Base-by-base conservation (phyloP, 371 early-diverging fungal genomes). In the Rhizomucor miehei region DNA sequence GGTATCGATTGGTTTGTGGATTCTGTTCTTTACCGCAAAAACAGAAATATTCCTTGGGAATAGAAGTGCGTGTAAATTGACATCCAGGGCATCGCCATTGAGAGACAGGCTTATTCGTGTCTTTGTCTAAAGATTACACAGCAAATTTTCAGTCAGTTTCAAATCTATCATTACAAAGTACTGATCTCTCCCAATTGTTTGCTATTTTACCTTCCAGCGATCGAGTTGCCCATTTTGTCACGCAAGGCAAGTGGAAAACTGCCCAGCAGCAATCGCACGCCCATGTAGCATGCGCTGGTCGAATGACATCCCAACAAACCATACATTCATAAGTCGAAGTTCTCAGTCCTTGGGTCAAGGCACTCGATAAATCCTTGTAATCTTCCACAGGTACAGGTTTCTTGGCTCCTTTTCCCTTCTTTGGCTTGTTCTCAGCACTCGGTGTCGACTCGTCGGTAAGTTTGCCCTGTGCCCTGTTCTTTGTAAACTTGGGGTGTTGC, bases 1-100 rank as follows among this genome's bases (percentile, higher is more conserved):
- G 51, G 50, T 82, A 87, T 40, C 81, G 79, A 39, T 75, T 80
- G 20, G 59, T 66, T 44, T 82, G 82, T 0, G 93, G 92, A 51
- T 89, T 82, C 25, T 73, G 67, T n/a, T 71, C 67, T 55, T 93
- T 92, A 17, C 90, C 88, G 71, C 97, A 97, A 54, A 92, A 95
- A 72, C 97, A 97, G 11, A 71, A 54, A 51, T 93, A 91, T 34
- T 87, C 82, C 29, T 70, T 59, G 0, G 94, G 94, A 19, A 86
- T 62, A 5, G 73, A 81, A 0, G 75, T 73, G 23, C 77, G 80
- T n/a, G 68, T 78, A 52, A 83, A 76, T 63, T 94, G 95, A 68
- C 97, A 97, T 6, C 96, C 95, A 9, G 97, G 97, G 63, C 97
- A 97, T 45, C 95, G 78, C 95, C 95, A 95, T 21, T 55, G 57